A percentile compares a stretch with the other conserved stretches of the same genome.
phyloP scores from a whole-genome alignment of 768 basidiomycete genomes.

The Pulveroboletus ravenelii region DNA sequence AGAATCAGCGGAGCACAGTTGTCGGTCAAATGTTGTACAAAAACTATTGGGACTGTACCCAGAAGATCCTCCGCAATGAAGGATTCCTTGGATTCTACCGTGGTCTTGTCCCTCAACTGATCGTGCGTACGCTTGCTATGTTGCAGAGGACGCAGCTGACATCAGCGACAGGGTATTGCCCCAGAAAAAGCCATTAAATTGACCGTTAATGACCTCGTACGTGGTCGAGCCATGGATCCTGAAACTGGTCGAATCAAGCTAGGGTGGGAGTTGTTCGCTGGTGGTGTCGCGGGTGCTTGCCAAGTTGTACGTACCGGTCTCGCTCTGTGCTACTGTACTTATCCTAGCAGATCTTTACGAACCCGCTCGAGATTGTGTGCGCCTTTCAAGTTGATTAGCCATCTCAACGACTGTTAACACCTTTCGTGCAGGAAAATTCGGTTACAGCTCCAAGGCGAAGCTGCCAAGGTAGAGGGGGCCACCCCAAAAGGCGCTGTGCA shows the following conservation, averaged over 20 bases:
- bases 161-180: constrained; percentile 68
- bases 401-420: background rate
- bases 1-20: constrained; percentile 95
- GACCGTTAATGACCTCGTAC: constrained; percentile 91
- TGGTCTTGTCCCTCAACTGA: constrained; percentile 89
- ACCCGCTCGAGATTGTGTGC: constrained; percentile 94
- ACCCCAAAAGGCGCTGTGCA: constrained; percentile 83
- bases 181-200: constrained; percentile 98
- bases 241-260: constrained; percentile 93
- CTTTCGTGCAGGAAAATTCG: constrained; percentile 71
- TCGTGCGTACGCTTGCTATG: constrained; percentile 45
- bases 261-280: constrained; percentile 88
- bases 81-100: constrained; percentile 95
- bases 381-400: constrained; percentile 18
- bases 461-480: constrained; percentile 79
- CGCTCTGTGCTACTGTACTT: constrained; percentile 12
- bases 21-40: constrained; percentile 97
- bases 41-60: constrained; percentile 91
- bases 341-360: constrained; percentile 79
- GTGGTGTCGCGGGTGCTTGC: constrained; percentile 90
- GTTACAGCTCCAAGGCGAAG: constrained; percentile 92
- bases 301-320: constrained; percentile 76
- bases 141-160: constrained; percentile 4
- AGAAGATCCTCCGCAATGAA: constrained; percentile 92
- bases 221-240: constrained; percentile 81